Percentiles rank a stretch among this genome's conserved stretches.
Evolutionary conservation across 441 rosid species (phyloP).

Genomic region (Populus hybrid): DNA sequence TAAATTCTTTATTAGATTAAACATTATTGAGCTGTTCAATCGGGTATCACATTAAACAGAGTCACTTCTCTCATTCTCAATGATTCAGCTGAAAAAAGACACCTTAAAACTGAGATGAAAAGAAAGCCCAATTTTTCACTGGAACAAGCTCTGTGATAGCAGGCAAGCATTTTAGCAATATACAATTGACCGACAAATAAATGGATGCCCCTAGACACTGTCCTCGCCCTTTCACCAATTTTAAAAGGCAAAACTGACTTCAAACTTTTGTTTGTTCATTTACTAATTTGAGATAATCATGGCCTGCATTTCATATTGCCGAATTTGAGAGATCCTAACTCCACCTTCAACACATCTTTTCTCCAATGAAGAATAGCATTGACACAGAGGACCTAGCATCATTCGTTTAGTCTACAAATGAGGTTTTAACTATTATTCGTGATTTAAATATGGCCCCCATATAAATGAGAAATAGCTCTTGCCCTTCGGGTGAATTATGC

Average conservation of each 20-base stretch:
- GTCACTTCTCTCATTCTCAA: too few species aligned
- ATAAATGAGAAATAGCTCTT: conserved; percentile 1
- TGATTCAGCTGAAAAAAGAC: too few species aligned
- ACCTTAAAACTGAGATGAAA: too few species aligned
- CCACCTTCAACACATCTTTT: neutral
- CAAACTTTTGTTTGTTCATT: neutral
- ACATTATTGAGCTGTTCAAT: too few species aligned
- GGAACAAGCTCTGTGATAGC: neutral
- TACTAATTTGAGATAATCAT: too few species aligned
- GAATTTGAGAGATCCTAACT: neutral
- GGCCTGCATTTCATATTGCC: neutral
- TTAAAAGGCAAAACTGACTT: neutral
- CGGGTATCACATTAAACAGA: too few species aligned
- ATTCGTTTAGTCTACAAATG: neutral
- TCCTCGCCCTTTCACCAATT: neutral
- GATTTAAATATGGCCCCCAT: neutral
- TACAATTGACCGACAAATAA: neutral
- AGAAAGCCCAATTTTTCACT: too few species aligned
- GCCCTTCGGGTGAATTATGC: neutral
- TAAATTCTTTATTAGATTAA: too few species aligned
- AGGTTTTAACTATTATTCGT: neutral
- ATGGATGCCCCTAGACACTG: neutral
- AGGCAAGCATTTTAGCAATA: neutral
- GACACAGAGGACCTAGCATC: neutral
- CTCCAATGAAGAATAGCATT: neutral